Evolutionary conservation across 176 grass and related monocot genomes (phyloP).

Genomic region (Eleusine coracana): DNA sequence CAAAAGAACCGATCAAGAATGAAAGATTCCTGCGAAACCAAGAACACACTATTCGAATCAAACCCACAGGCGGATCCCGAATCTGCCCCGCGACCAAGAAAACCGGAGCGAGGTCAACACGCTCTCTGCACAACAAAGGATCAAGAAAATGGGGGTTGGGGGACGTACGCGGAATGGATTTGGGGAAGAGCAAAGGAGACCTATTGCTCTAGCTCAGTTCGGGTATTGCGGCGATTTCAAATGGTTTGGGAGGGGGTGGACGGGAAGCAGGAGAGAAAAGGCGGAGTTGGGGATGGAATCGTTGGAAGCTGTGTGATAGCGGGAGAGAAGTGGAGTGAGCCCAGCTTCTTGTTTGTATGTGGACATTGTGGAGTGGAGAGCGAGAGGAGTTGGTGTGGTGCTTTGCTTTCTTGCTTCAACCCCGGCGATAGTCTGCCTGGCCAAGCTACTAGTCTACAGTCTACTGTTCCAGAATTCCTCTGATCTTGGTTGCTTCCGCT

Average conservation of each 20-base stretch:
- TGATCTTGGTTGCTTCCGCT: neutral
- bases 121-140: constrained; percentile 30
- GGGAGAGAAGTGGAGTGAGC: constrained; percentile 4
- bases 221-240: constrained; percentile 63
- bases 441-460: neutral
- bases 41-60: neutral
- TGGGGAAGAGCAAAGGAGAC: neutral
- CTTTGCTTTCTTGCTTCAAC: constrained; percentile 22
- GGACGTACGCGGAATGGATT: constrained; percentile 25
- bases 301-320: constrained; percentile 32
- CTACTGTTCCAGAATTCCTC: neutral
- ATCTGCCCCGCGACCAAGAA: constrained; percentile 30
- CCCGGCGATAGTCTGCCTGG: too few species aligned
- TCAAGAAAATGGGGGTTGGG: constrained; percentile 33
- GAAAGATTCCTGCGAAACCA: neutral
- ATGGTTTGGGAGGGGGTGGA: constrained; percentile 38
- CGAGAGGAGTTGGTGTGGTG: constrained; percentile 12
- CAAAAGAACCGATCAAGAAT: constrained; percentile 30
- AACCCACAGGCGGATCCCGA: constrained; percentile 33
- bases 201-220: neutral
- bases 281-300: constrained; percentile 33
- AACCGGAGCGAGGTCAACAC: neutral
- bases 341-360: constrained; percentile 1
- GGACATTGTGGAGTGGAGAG: constrained; percentile 25
- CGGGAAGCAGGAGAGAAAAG: constrained; percentile 29